phyloP scores from a whole-genome alignment of 148 eudicot species.

The Camellia sinensis region DNA sequence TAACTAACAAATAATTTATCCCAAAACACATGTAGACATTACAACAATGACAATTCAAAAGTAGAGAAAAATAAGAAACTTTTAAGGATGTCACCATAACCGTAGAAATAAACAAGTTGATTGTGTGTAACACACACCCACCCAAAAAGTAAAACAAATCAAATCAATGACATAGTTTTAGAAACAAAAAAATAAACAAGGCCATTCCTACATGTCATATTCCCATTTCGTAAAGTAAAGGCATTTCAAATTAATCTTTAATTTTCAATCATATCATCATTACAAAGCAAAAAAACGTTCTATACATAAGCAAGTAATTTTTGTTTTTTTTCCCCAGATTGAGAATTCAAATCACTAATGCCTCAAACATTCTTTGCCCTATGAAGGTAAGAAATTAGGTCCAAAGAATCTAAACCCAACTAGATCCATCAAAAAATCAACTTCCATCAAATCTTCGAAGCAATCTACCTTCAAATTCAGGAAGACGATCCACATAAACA shows the following conservation, averaged over 20 bases:
- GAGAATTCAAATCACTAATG: constrained; percentile 4
- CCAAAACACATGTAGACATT: neutral
- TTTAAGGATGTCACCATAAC: no score
- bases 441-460: neutral
- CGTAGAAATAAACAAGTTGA: no score
- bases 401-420: neutral
- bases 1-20: neutral
- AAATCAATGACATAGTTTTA: neutral
- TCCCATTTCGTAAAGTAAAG: neutral
- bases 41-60: neutral
- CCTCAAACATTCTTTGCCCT: neutral
- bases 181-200: neutral
- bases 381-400: neutral
- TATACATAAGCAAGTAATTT: neutral
- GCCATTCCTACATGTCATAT: neutral
- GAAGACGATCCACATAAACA: neutral
- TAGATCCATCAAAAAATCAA: constrained; percentile 14
- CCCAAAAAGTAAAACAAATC: neutral
- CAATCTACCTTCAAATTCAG: neutral
- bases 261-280: no score
- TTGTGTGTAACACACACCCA: no score
- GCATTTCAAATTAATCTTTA: constrained; percentile 1
- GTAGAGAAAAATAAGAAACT: no score
- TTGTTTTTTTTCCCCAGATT: neutral
- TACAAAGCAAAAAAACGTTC: neutral